These are phyloP conservation scores for Colletotrichum ledebouriae DNA, from an alignment of 2,329 filamentous ascomycete species.

Conservation along the genomic window DNA sequence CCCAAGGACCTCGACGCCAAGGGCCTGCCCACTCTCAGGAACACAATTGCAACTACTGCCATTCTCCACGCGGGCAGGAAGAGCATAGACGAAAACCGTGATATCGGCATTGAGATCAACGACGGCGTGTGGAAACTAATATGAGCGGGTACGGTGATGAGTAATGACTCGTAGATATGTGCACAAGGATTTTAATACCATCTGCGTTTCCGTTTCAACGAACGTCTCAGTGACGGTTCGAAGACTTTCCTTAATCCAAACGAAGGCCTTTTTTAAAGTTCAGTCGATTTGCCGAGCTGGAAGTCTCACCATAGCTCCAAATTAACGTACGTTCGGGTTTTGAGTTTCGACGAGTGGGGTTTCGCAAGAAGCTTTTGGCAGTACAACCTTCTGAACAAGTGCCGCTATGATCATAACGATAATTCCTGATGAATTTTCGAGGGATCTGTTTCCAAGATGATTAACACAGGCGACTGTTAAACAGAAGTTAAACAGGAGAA, in stretches of 20 bases:
- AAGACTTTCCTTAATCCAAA: neutral
- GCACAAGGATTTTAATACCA: slow-evolving; percentile 34
- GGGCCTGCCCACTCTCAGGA: slow-evolving; percentile 85
- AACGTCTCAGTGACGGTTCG: slow-evolving; percentile 4
- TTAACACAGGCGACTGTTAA: no score
- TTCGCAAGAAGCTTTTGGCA: neutral
- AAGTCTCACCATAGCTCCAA: no score
- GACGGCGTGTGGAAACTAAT: slow-evolving; percentile 77
- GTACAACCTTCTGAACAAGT: neutral
- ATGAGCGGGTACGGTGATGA: slow-evolving; percentile 46
- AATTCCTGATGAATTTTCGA: no score
- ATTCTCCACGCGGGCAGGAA: slow-evolving; percentile 89
- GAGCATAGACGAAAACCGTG: slow-evolving; percentile 85
- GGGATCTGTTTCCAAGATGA: no score
- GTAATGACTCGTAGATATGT: slow-evolving; percentile 32
- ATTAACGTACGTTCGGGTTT: no score
- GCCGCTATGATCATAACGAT: no score
- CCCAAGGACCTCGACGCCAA: slow-evolving; percentile 84
- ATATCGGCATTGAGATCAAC: slow-evolving; percentile 79
- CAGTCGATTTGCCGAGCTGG: no score
- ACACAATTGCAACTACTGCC: slow-evolving; percentile 91
- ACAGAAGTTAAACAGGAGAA: no score
- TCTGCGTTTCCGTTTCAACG: slow-evolving; percentile 38
- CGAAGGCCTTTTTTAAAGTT: no score
- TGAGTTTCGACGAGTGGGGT: no score